A percentile compares a stretch with the other conserved stretches of the same genome.
Conservation (phyloP, 139 green algal genomes). For the Chloropicon primus region DNA sequence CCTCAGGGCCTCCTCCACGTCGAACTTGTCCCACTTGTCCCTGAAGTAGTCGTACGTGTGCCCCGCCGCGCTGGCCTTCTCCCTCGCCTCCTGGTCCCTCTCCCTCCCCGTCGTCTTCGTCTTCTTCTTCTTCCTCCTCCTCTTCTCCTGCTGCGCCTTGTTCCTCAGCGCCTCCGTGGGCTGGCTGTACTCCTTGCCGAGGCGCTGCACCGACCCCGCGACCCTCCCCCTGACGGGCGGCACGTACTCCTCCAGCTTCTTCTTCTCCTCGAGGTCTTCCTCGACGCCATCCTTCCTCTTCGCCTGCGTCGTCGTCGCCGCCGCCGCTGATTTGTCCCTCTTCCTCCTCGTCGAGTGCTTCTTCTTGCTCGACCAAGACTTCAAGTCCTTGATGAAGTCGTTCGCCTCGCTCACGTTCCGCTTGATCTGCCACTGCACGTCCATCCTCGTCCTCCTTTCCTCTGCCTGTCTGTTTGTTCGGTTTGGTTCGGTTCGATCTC, state of each 20-base stretch:
- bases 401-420: constrained; percentile 46
- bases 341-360: constrained; percentile 18
- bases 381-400: constrained; percentile 45
- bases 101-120: not conserved
- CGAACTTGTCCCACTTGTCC: constrained; percentile 55
- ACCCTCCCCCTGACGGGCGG: constrained; percentile 19
- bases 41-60: constrained; percentile 50
- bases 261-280: not conserved
- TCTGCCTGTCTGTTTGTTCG: too few species aligned
- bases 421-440: constrained; percentile 36
- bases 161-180: not conserved
- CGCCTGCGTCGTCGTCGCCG: not conserved
- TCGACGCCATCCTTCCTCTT: not conserved
- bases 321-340: not conserved
- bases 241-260: not conserved
- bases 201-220: constrained; percentile 14
- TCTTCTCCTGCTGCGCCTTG: not conserved
- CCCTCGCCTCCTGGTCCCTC: not conserved
- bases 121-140: constrained; percentile 3
- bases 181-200: constrained; percentile 15
- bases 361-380: constrained; percentile 38
- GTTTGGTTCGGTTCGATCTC: too few species aligned
- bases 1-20: constrained; percentile 38
- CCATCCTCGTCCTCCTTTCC: constrained; percentile 22
- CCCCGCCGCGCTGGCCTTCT: constrained; percentile 19